Base-by-base conservation (phyloP, 129 eudicot genomes). In the Artemisia annua region DNA sequence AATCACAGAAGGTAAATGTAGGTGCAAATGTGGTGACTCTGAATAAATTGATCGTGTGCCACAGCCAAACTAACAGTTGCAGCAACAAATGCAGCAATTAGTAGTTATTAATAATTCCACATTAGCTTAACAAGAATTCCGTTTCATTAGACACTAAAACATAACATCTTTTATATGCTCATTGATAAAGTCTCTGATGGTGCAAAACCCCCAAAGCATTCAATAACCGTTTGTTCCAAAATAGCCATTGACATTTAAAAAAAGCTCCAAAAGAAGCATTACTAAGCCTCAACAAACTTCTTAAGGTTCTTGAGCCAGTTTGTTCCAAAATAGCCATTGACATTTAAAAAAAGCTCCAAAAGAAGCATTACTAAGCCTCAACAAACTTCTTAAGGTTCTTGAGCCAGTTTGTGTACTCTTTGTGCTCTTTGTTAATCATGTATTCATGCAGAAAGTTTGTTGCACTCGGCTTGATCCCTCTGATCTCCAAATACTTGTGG, bases 401-500 rank as follows among this genome's bases (percentile, higher is more conserved):
- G 30, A 94, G 85, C 98, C 98, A 94, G 61, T 46, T 59, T 57
- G 78, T 24, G 67, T 94, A 94, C 73, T 90, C 97, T 69, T 73
- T 84, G 82, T 81, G 77, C 60, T 90, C 98, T 62, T 94, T 94
- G 83, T 86, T 83, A 50, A 86, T 67, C 97, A 90, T 90, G 81
- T 94, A 94, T 70, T 82, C 97, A 9, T 82, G 89, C 88, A 94
- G 71, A 81, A 86, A 88, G 63, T 86, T 88, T 5, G 96, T 88
- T 2, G 80, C 70, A 69, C 88, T 86, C 15, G 97, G 86, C 76
- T 79, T 90, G 72, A 94, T 84, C 14, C 98, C 98, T 80, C 98
- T 85, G 9, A 86, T 85, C 77, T 88, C 96, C 78, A 94, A 83
- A 70, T 94, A 94, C 92, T 86, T 88, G 79, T 94, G 91, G 73